Evolutionary conservation across 495 filamentous ascomycete species (phyloP).

Genomic region (Penicillium coffeae): DNA sequence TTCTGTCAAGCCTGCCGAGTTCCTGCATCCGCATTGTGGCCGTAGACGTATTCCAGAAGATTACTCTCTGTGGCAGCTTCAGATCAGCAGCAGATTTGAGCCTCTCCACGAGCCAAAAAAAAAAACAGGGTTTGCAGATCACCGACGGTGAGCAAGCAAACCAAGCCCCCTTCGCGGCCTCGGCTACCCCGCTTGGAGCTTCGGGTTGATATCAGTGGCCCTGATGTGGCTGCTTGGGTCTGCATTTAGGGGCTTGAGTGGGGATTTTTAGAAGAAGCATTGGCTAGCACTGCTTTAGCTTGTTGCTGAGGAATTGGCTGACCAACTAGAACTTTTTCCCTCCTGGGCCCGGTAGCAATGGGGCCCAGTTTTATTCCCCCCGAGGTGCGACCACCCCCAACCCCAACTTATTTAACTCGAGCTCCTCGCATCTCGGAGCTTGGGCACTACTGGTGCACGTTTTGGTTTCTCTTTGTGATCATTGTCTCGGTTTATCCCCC

Average conservation of each 20-base stretch:
- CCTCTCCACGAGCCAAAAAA: not conserved
- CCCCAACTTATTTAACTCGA: conserved; percentile 3
- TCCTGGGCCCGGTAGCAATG: not conserved
- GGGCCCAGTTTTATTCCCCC: not conserved
- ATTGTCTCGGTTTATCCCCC: not conserved
- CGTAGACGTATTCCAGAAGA: too few relatives aligned
- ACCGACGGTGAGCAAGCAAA: not conserved
- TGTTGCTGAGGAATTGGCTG: not conserved
- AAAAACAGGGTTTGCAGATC: not conserved
- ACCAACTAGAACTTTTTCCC: not conserved
- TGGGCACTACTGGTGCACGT: not conserved
- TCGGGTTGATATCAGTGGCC: conserved; percentile 13
- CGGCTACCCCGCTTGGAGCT: conserved; percentile 9
- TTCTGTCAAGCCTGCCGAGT: too few relatives aligned
- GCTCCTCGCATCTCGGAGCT: not conserved
- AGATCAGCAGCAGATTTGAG: too few relatives aligned
- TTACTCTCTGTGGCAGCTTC: too few relatives aligned
- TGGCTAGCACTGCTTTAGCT: not conserved
- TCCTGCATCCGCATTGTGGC: too few relatives aligned
- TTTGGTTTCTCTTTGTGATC: not conserved
- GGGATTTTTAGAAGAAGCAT: conserved; percentile 15
- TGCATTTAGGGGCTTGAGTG: conserved; percentile 5
- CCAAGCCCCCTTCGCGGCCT: not conserved
- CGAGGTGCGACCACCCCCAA: too few relatives aligned
- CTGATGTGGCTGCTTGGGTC: conserved; percentile 1